Evolutionary conservation across 345 rosid species (phyloP).

Genomic region (Citrus sinensis): DNA sequence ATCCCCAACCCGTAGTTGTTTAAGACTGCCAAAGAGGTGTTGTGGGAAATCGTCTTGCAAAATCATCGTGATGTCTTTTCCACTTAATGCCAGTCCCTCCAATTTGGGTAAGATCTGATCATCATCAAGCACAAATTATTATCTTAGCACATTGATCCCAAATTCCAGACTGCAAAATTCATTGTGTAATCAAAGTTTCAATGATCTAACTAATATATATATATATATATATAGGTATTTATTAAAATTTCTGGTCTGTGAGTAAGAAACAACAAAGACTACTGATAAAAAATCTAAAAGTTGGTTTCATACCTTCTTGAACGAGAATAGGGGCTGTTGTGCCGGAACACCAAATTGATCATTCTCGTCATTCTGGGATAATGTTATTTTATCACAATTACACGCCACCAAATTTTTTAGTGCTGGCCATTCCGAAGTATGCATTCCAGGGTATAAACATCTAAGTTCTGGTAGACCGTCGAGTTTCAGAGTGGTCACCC

Average conservation of each 20-base stretch:
- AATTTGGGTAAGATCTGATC: too few relatives aligned
- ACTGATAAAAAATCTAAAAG: too few relatives aligned
- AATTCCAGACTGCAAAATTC: too few relatives aligned
- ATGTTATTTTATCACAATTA: neutral
- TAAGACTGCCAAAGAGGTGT: too few relatives aligned
- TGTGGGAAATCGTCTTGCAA: too few relatives aligned
- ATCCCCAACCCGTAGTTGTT: too few relatives aligned
- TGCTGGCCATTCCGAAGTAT: conserved; percentile 17
- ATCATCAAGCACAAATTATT: too few relatives aligned
- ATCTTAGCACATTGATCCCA: too few relatives aligned
- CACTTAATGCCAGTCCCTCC: too few relatives aligned
- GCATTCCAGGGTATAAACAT: conserved; percentile 19
- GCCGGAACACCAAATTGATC: neutral
- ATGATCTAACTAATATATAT: too few relatives aligned
- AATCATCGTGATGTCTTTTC: too few relatives aligned
- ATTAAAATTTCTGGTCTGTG: rapidly evolving
- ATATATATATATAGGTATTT: too few relatives aligned
- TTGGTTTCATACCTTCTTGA: conserved; percentile 2
- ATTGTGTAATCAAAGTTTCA: neutral
- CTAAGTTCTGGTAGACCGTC: neutral
- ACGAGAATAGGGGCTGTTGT: neutral
- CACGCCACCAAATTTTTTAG: neutral
- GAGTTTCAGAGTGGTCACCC: conserved; percentile 1
- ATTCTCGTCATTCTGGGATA: neutral
- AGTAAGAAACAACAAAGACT: rapidly evolving